Evolutionary conservation across 176 grass and related monocot genomes (phyloP).

Genomic region (Typha latifolia): DNA sequence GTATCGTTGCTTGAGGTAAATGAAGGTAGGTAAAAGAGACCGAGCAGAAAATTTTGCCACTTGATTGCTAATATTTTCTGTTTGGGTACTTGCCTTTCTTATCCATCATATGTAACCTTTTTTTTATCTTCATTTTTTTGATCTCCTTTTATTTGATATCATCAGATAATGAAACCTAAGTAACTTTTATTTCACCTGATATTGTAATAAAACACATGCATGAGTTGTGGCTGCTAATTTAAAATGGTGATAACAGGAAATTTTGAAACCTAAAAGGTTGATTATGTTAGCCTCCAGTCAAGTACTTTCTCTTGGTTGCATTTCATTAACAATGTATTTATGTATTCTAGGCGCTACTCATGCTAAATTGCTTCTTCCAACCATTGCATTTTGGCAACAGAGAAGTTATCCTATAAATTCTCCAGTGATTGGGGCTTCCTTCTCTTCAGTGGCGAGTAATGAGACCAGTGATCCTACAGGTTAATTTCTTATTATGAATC

Average conservation of each 20-base stretch:
- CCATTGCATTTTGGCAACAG: conserved; percentile 21
- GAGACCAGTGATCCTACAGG: conserved; percentile 42
- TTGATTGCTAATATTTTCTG: too few relatives aligned
- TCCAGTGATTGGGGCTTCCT: conserved; percentile 23
- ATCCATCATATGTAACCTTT: too few relatives aligned
- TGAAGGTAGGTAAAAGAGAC: not conserved
- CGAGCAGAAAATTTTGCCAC: too few relatives aligned
- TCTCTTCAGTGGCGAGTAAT: conserved; percentile 55
- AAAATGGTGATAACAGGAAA: not conserved
- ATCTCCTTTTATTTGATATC: too few relatives aligned
- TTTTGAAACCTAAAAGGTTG: conserved; percentile 2
- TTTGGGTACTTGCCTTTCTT: too few relatives aligned
- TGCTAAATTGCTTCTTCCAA: conserved; percentile 21
- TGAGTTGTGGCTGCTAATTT: not conserved
- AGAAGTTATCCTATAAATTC: conserved; percentile 24
- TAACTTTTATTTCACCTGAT: not conserved
- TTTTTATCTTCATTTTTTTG: too few relatives aligned
- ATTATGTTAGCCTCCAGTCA: not conserved
- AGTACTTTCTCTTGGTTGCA: conserved; percentile 1
- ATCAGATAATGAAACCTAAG: not conserved
- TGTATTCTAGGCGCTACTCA: conserved; percentile 32
- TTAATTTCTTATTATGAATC: conserved; percentile 16
- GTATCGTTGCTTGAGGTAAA: not conserved
- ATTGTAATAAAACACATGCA: not conserved
- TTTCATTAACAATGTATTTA: conserved; percentile 10